Percentiles rank a stretch among this genome's conserved stretches.
phyloP scores from a whole-genome alignment of 805 yeast species.

The Ogataea methylovora region DNA sequence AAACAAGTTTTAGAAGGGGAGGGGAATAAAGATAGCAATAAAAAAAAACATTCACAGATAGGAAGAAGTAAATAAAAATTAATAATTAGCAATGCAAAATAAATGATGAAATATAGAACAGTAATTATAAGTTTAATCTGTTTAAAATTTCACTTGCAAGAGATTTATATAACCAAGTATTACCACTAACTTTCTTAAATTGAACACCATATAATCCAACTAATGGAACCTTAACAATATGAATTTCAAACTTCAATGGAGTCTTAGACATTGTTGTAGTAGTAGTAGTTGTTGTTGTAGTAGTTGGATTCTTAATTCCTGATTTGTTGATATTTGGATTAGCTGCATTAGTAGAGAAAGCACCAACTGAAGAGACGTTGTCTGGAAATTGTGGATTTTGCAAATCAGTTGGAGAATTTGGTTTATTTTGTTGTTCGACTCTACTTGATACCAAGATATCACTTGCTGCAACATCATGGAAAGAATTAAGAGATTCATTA shows the following conservation, averaged over 20 bases:
- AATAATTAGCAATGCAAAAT: not conserved
- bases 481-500: slow-evolving; percentile 55
- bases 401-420: slow-evolving; percentile 3
- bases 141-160: slow-evolving; percentile 78
- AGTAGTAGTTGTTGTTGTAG: slow-evolving; percentile 6
- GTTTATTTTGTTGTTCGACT: slow-evolving; percentile 38
- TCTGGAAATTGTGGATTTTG: no score
- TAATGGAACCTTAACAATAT: slow-evolving; percentile 85
- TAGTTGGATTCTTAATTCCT: not conserved
- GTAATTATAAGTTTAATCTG: slow-evolving; percentile 55
- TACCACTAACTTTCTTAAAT: slow-evolving; percentile 87
- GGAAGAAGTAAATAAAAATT: not conserved
- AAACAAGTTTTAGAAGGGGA: no score
- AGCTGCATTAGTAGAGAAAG: no score
- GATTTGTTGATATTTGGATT: no score
- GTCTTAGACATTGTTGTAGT: slow-evolving; percentile 26
- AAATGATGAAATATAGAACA: not conserved
- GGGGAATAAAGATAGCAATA: not conserved
- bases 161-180: slow-evolving; percentile 91
- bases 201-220: slow-evolving; percentile 90
- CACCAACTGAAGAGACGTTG: no score
- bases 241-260: slow-evolving; percentile 84
- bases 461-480: slow-evolving; percentile 44
- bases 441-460: slow-evolving; percentile 58
- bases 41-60: not conserved